A percentile compares a stretch with the other conserved stretches of the same genome.
Evolutionary conservation across 2,329 filamentous ascomycete genomes (phyloP).

Genomic region (Tolypocladium paradoxum): DNA sequence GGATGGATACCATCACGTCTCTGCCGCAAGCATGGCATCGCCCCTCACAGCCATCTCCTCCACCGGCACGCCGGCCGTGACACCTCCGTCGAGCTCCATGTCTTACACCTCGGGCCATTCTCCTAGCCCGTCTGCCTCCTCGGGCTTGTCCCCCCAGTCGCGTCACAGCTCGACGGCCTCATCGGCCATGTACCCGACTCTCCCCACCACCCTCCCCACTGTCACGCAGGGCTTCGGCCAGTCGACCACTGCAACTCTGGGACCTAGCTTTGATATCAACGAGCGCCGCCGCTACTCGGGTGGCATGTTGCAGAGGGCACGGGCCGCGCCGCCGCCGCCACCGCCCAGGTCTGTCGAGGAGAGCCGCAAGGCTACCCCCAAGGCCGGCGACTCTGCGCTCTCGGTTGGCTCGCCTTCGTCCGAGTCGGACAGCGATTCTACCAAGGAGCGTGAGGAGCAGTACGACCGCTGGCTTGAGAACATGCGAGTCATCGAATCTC

Average conservation of each 20-base stretch:
- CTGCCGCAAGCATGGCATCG: constrained; percentile 48
- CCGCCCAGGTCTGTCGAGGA: constrained; percentile 19
- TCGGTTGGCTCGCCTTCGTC: constrained; percentile 44
- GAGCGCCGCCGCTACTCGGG: constrained; percentile 56
- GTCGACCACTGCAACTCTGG: constrained; percentile 60
- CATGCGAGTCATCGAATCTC: constrained; percentile 52
- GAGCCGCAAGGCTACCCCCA: constrained; percentile 32
- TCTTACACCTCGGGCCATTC: constrained; percentile 73
- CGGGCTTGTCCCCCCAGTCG: constrained; percentile 56
- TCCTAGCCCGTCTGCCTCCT: constrained; percentile 53
- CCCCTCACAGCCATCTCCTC: constrained; percentile 48
- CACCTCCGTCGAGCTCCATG: constrained; percentile 62
- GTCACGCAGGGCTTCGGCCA: constrained; percentile 61
- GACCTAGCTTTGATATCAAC: constrained; percentile 52
- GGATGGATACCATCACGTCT: constrained; percentile 30
- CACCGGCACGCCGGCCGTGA: constrained; percentile 64
- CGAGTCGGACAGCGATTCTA: constrained; percentile 42
- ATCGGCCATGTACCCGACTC: constrained; percentile 62
- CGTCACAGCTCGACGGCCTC: constrained; percentile 49
- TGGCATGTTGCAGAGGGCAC: constrained; percentile 53
- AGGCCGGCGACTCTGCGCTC: constrained; percentile 28
- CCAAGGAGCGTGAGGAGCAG: constrained; percentile 47
- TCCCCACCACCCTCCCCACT: constrained; percentile 44
- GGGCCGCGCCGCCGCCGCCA: constrained; percentile 29
- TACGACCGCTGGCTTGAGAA: constrained; percentile 58